Evolutionary conservation across 176 grass and related monocot genomes (phyloP).

Genomic region (Phyllostachys edulis): DNA sequence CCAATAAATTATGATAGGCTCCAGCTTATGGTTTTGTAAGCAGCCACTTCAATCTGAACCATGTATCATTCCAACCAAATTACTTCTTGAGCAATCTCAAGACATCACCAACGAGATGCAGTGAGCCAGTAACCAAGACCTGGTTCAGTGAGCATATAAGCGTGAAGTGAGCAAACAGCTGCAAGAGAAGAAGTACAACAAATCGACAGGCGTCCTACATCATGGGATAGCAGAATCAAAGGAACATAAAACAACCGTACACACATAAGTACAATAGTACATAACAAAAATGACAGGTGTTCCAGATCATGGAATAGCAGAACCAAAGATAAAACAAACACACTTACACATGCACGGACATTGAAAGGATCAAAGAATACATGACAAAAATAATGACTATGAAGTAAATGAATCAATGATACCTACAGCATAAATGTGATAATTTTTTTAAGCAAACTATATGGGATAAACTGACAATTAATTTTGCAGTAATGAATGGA

Average conservation of each 20-base stretch:
- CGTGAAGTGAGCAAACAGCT: constrained; percentile 23
- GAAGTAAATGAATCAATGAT: constrained; percentile 1
- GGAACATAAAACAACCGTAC: not conserved
- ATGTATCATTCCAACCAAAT: constrained; percentile 17
- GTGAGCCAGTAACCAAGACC: constrained; percentile 68
- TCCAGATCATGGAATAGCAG: constrained; percentile 17
- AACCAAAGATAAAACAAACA: not conserved
- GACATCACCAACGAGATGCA: constrained; percentile 65
- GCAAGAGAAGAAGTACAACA: not conserved
- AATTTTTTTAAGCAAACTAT: not conserved
- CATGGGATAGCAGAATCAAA: not conserved
- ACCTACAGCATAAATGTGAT: not conserved
- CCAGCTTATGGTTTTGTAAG: constrained; percentile 5
- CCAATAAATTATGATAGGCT: not conserved
- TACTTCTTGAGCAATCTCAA: constrained; percentile 63
- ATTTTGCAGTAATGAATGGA: not conserved
- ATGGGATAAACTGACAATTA: not conserved
- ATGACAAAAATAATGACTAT: not conserved
- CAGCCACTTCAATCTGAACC: constrained; percentile 27
- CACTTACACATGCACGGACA: not conserved
- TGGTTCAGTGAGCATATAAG: constrained; percentile 34
- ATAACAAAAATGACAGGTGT: not conserved
- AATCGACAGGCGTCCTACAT: not conserved
- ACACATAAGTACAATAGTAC: not conserved
- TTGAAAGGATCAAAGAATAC: not conserved